A percentile compares a stretch with the other conserved stretches of the same genome.
phyloP scores from a whole-genome alignment of 2,329 filamentous ascomycete genomes.

The Neodidymelliopsis sp. region DNA sequence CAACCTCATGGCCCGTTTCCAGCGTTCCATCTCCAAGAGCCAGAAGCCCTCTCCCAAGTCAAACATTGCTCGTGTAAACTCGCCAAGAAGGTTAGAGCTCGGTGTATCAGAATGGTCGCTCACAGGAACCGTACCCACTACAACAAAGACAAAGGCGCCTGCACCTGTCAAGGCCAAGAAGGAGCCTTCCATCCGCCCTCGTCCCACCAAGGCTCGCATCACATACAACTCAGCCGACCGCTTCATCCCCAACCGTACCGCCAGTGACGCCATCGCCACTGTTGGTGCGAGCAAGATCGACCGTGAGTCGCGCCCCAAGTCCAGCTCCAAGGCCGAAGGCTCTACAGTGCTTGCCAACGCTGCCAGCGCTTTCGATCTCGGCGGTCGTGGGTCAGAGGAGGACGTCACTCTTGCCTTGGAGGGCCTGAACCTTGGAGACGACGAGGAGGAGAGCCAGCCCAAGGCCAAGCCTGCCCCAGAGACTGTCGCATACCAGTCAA shows the following conservation, averaged over 20 bases:
- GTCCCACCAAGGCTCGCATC: slow-evolving; percentile 49
- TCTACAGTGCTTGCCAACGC: slow-evolving; percentile 80
- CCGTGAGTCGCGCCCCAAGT: slow-evolving; percentile 66
- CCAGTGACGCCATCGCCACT: slow-evolving; percentile 87
- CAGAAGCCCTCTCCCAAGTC: slow-evolving; percentile 91
- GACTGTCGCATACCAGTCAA: slow-evolving; percentile 89
- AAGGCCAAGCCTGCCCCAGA: slow-evolving; percentile 85
- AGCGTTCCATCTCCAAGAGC: slow-evolving; percentile 71
- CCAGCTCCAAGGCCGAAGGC: slow-evolving; percentile 71
- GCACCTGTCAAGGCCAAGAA: slow-evolving; percentile 52
- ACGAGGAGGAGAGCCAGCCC: slow-evolving; percentile 66
- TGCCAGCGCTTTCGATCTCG: slow-evolving; percentile 70
- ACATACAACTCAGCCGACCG: slow-evolving; percentile 79
- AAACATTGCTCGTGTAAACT: slow-evolving; percentile 82
- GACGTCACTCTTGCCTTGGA: slow-evolving; percentile 80
- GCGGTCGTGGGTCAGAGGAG: slow-evolving; percentile 68
- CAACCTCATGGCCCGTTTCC: slow-evolving; percentile 79
- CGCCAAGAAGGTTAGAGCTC: slow-evolving; percentile 86
- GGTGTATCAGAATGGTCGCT: slow-evolving; percentile 93
- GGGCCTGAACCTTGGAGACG: slow-evolving; percentile 77
- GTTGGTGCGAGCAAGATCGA: slow-evolving; percentile 85
- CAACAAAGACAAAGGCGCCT: slow-evolving; percentile 58
- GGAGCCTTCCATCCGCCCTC: slow-evolving; percentile 41
- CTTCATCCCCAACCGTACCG: slow-evolving; percentile 92
- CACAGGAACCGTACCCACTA: slow-evolving; percentile 73